These are phyloP conservation scores for Bryopsis sp. DNA, from an alignment of 139 green algal genomes.

Conservation along the genomic window DNA sequence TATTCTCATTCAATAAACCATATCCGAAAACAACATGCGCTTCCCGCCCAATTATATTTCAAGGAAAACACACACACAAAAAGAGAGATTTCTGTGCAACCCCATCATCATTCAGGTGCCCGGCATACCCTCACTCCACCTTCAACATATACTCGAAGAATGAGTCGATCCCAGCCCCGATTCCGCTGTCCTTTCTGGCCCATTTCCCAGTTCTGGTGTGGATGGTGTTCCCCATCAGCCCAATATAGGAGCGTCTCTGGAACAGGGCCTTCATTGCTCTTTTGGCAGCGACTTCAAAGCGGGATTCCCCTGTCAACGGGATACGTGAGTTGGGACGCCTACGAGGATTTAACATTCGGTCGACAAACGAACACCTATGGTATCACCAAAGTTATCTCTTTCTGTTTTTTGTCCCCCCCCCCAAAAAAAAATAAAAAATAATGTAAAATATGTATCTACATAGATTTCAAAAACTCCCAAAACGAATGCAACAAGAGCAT, in stretches of 20 bases:
- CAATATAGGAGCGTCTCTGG: constrained; percentile 29
- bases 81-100: too few species aligned
- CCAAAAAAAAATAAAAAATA: too few species aligned
- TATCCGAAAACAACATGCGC: too few species aligned
- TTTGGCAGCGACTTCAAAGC: constrained; percentile 19
- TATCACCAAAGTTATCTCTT: too few species aligned
- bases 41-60: too few species aligned
- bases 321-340: too few species aligned
- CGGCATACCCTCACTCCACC: constrained; percentile 23
- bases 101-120: constrained; percentile 6
- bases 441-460: too few species aligned
- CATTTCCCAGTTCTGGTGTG: constrained; percentile 56
- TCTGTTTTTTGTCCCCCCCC: too few species aligned
- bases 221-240: constrained; percentile 63
- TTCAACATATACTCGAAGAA: constrained; percentile 93
- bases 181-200: constrained; percentile 49
- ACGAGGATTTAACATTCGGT: neutral
- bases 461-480: too few species aligned
- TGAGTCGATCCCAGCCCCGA: constrained; percentile 72
- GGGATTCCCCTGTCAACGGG: neutral
- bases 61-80: too few species aligned
- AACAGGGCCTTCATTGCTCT: constrained; percentile 23
- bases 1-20: neutral
- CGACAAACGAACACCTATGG: too few species aligned
- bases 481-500: too few species aligned